Base-by-base conservation (phyloP, 352 stramenopile species). In the Phytophthora pseudosyringae region DNA sequence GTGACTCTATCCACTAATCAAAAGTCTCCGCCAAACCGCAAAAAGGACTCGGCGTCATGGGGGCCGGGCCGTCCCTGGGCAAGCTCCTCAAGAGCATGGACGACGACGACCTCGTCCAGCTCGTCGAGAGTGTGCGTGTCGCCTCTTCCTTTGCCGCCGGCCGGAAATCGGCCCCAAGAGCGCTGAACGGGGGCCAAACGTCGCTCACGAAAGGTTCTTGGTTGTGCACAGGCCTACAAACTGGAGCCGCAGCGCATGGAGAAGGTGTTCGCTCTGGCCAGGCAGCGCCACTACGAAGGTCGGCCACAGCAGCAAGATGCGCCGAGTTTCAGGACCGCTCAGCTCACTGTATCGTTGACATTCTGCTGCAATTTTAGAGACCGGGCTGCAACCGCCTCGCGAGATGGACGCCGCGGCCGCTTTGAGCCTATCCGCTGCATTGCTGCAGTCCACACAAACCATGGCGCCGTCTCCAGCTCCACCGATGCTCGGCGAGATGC, bases 71-170 rank as follows among this genome's bases (percentile, higher is more conserved):
- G 62, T 92, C 81, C 55, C 49, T 92, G 4, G 77, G 53, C 67
- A 81, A 81, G 69, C 76, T 88, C 44, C 63, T 91, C 28, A 73
- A 75, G 60, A 66, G 59, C 47, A 83, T 89, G 67, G 78, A 86
- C 52, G 83, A 92, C 60, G 71, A 89, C 0, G 75, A 81, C 21
- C 83, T 92, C 63, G 49, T 58, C 16, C 57, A 58, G 39, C 61
- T 88, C 40, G 46, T 89, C 5, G 64, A 80, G 44, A 69, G 64
- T 50, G 82, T 91, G 52, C 21, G 75, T 74, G 5, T 47, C 21
- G 25, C 4, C 29, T 21, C 15, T 32, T 1, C 16, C 15, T 46
- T 38, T n/a, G n/a, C 16, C 38, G 38, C 21, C 21, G 16, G 15
- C 16, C 11, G 2, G 18, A 28, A 46, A 43, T 31, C 31, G 9